Evolutionary conservation across 2,329 filamentous ascomycete species (phyloP).

Genomic region (Bertia moriformis): DNA sequence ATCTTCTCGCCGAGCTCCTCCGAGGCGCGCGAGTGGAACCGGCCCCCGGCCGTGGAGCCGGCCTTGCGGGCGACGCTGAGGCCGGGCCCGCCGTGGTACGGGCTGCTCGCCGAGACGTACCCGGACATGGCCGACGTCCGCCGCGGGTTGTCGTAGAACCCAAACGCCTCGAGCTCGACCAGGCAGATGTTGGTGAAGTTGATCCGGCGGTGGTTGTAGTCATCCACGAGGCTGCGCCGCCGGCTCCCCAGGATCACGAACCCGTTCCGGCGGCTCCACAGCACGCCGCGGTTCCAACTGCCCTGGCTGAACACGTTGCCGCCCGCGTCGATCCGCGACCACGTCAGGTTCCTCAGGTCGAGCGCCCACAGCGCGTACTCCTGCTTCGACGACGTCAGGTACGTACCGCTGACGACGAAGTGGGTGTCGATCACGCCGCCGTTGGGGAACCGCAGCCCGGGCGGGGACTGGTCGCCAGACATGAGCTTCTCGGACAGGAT

Average conservation of each 20-base stretch:
- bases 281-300: constrained; percentile 88
- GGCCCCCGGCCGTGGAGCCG: constrained; percentile 57
- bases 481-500: constrained; percentile 76
- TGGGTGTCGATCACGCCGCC: constrained; percentile 90
- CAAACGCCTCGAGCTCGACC: constrained; percentile 93
- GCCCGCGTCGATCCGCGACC: constrained; percentile 90
- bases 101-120: constrained; percentile 72
- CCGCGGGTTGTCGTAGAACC: constrained; percentile 88
- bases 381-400: constrained; percentile 92
- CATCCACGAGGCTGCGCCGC: constrained; percentile 84
- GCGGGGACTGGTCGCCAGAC: constrained; percentile 74
- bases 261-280: constrained; percentile 86
- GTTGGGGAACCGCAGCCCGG: constrained; percentile 86
- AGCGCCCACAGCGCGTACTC: constrained; percentile 96
- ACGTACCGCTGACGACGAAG: constrained; percentile 94
- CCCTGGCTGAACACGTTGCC: constrained; percentile 90
- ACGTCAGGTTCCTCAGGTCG: constrained; percentile 74
- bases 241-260: constrained; percentile 93
- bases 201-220: constrained; percentile 94
- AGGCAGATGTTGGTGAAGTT: constrained; percentile 96
- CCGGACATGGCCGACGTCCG: constrained; percentile 64
- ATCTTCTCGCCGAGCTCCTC: constrained; percentile 76
- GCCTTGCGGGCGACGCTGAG: constrained; percentile 44
- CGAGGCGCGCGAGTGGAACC: constrained; percentile 64
- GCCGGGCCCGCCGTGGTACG: constrained; percentile 38